Percentiles rank a stretch among this genome's conserved stretches.
Evolutionary conservation across 352 stramenopile species (phyloP).

Genomic region (Phytophthora pseudosyringae): DNA sequence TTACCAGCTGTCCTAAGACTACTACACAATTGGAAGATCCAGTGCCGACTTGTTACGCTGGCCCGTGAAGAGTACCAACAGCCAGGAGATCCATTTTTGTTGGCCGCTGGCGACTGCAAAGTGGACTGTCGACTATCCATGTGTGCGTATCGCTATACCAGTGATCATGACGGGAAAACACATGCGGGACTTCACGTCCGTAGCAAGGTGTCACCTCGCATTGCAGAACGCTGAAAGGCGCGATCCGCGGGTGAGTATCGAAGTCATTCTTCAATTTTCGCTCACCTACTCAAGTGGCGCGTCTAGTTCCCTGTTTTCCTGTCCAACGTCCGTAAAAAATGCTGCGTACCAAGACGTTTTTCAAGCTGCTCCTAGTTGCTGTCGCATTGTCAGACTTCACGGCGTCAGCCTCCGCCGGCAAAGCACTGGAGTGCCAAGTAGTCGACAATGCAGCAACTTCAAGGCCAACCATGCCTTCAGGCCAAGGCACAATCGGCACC

Average conservation of each 20-base stretch:
- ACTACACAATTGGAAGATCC: slow-evolving; percentile 8
- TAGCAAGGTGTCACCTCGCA: background rate
- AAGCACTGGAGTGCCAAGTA: slow-evolving; percentile 10
- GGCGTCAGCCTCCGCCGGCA: background rate
- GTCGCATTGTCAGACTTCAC: slow-evolving; percentile 7
- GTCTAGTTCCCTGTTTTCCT: background rate
- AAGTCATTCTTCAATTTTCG: slow-evolving; percentile 26
- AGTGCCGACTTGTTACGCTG: background rate
- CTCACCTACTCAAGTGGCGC: background rate
- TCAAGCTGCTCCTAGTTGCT: slow-evolving; percentile 17
- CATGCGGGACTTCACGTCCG: background rate
- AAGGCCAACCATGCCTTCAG: background rate
- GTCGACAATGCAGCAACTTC: slow-evolving; percentile 1
- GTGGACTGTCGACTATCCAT: background rate
- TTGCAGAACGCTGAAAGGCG: background rate
- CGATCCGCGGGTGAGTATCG: background rate
- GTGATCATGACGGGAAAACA: background rate
- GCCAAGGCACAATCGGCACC: background rate
- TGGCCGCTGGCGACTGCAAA: slow-evolving; percentile 9
- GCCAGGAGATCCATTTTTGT: slow-evolving; percentile 1
- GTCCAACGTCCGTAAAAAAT: slow-evolving; percentile 8
- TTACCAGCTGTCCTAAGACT: slow-evolving; percentile 13
- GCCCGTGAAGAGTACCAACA: background rate
- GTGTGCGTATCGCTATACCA: too few relatives aligned
- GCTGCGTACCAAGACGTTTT: slow-evolving; percentile 16